Conservation (phyloP, 768 basidiomycete species). For the Termitomyces sp. region DNA sequence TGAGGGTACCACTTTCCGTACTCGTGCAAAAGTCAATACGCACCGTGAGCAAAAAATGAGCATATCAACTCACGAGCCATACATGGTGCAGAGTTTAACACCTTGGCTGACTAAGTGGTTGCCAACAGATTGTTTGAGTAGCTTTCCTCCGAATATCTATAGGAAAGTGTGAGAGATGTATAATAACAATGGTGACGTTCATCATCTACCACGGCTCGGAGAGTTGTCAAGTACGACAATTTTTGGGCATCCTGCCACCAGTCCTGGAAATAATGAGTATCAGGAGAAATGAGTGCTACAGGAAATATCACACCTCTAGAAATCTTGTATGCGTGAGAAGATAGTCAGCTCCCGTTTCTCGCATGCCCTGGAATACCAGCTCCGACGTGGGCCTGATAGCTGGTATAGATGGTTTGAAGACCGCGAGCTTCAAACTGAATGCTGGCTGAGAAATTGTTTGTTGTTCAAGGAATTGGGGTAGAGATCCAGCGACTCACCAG, state of each 20-base stretch:
- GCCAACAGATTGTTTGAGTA: background rate
- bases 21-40: background rate
- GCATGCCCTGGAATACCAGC: background rate
- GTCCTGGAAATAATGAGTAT: background rate
- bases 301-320: background rate
- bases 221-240: background rate
- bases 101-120: background rate
- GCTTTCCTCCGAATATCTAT: background rate
- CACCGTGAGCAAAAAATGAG: no score
- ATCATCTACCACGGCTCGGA: background rate
- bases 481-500: background rate
- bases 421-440: background rate
- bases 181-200: background rate
- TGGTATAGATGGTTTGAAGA: background rate
- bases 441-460: background rate
- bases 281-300: background rate
- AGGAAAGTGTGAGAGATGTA: background rate
- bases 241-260: slow-evolving; percentile 1
- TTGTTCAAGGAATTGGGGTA: background rate
- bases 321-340: slow-evolving; percentile 2
- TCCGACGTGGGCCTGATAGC: background rate
- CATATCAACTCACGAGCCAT: slow-evolving; percentile 1
- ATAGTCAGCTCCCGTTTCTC: background rate
- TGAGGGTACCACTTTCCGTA: slow-evolving; percentile 1
- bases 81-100: background rate